Percentiles rank a stretch among this genome's conserved stretches.
These are phyloP conservation scores for Plectosphaerella sp. DNA, from an alignment of 2,329 filamentous ascomycete genomes.

Conservation along the genomic window DNA sequence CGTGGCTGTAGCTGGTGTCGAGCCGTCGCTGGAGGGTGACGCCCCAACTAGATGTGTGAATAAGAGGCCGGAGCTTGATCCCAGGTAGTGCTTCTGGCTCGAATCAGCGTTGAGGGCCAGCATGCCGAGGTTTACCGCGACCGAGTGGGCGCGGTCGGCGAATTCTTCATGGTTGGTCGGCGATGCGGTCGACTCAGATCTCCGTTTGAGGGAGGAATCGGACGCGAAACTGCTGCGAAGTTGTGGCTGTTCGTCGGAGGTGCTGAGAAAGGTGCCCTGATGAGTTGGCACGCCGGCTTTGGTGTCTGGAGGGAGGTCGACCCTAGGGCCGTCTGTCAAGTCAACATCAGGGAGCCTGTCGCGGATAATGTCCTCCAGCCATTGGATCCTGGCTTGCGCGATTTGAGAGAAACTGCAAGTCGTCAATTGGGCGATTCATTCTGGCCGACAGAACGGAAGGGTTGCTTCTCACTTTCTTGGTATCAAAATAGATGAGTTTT, in stretches of 20 bases:
- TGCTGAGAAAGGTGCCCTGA: too few species aligned
- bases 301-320: slow-evolving; percentile 15
- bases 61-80: slow-evolving; percentile 29
- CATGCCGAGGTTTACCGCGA: slow-evolving; percentile 28
- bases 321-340: slow-evolving; percentile 18
- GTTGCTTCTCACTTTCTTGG: slow-evolving; percentile 23
- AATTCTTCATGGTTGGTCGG: slow-evolving; percentile 20
- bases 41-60: slow-evolving; percentile 23
- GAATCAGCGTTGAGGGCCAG: slow-evolving; percentile 31
- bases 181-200: not conserved
- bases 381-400: slow-evolving; percentile 24
- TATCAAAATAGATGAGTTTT: slow-evolving; percentile 25
- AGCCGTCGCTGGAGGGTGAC: slow-evolving; percentile 7
- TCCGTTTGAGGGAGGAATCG: too few species aligned
- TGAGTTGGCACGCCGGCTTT: not conserved
- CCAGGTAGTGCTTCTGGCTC: slow-evolving; percentile 29
- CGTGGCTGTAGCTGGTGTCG: not conserved
- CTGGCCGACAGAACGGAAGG: not conserved
- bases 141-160: slow-evolving; percentile 39
- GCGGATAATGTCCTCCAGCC: slow-evolving; percentile 26
- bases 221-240: too few species aligned
- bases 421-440: too few species aligned
- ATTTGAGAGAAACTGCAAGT: slow-evolving; percentile 12
- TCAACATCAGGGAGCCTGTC: slow-evolving; percentile 21
- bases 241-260: too few species aligned